Conservation (phyloP, 2,329 filamentous ascomycete species). For the Aotearoamyces nothofagi region DNA sequence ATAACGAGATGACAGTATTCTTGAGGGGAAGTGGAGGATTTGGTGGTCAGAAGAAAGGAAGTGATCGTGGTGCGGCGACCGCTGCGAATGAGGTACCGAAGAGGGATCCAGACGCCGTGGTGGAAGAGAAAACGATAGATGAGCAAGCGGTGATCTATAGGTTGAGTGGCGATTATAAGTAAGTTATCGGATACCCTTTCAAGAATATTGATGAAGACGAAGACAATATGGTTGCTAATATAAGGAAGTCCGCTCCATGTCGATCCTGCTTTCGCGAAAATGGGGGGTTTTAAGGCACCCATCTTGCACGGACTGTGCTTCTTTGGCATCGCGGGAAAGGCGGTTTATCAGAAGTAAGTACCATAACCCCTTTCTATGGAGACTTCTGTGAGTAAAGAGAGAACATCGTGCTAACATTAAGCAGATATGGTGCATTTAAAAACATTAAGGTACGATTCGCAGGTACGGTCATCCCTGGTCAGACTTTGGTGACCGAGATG, state of each 20-base stretch:
- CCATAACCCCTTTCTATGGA: too few species aligned
- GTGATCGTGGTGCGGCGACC: conserved; percentile 66
- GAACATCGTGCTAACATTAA: not conserved
- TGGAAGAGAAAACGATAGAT: conserved; percentile 73
- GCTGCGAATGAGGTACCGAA: conserved; percentile 65
- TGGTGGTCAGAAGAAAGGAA: conserved; percentile 63
- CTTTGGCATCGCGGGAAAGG: conserved; percentile 84
- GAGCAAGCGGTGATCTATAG: conserved; percentile 92
- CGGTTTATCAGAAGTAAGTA: conserved; percentile 52
- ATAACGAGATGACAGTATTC: conserved; percentile 92
- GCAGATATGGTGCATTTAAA: conserved; percentile 60
- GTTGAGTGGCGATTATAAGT: conserved; percentile 84
- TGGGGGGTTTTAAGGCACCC: conserved; percentile 85
- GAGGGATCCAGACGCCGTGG: conserved; percentile 63
- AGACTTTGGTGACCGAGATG: conserved; percentile 89
- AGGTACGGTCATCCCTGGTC: conserved; percentile 68
- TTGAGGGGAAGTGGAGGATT: conserved; percentile 85
- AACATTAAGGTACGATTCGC: conserved; percentile 91
- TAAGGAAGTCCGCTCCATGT: conserved; percentile 67
- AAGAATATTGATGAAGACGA: too few species aligned
- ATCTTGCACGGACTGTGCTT: conserved; percentile 96
- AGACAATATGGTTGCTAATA: too few species aligned
- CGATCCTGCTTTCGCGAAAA: conserved; percentile 84
- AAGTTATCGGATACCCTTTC: conserved; percentile 12
- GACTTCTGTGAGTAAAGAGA: too few species aligned